Base-by-base conservation (phyloP, 2,329 filamentous ascomycete species). In the Xylariomycetidae sp. region DNA sequence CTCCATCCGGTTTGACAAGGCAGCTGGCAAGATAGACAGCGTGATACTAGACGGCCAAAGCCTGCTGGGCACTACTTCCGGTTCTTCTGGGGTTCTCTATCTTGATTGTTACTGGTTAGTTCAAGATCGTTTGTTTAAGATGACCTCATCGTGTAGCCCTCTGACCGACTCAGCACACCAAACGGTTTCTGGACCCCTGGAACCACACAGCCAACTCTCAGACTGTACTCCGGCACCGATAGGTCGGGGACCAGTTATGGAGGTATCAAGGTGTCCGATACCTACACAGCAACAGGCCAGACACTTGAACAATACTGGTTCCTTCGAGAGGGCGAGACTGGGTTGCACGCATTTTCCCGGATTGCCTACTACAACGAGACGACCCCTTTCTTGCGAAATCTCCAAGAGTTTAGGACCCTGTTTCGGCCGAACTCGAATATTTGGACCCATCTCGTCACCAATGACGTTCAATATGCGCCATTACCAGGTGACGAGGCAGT, bases 261-360 rank as follows among this genome's bases (percentile, higher is more conserved):
- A 4, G 76, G 77, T 2, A 68, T 80, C 19, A 63, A 72, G 26
- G 72, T 82, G 66, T 72, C 69, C 29, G 74, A 82, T 38, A 71
- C 66, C 0, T 80, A 78, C 46, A 61, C 66, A 0, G 59, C 65
- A 1, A 80, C 76, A 0, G 74, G 75, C 3, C 75, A 81, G 47
- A 48, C 71, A 5, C 59, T 82, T 12, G 69, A 81, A 46, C 77
- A 81, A 47, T 82, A 80, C 52, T 82, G 74, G 73, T 82, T 82
- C 44, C 56, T 82, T 3, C 62, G 72, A 9, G 75, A 79, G 27
- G 71, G 70, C 2, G 77, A 82, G 51, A 80, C 77, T 0, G 77
- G 77, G 0, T 51, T 81, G 22, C 77, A 82, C 46, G 71, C 68
- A 0, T 82, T 81, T 53, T 73, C 67, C 37, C 68, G 76, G n/a